Conservation (phyloP, 768 basidiomycete species). For the Leccinum boreale region DNA sequence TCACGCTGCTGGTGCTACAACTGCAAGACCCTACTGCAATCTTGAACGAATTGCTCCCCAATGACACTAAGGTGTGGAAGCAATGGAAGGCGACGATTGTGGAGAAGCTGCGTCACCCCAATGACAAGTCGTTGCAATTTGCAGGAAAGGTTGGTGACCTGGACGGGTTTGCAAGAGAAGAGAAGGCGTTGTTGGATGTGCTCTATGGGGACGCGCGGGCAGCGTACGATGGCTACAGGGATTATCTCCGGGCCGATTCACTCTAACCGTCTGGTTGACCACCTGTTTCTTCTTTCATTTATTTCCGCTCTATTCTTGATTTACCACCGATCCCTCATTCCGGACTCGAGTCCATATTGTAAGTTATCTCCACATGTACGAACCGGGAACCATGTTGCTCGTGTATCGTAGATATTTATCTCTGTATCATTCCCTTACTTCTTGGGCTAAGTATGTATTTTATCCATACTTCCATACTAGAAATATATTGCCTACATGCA, state of each 20-base stretch:
- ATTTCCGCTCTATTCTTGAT: background rate
- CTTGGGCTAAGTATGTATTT: background rate
- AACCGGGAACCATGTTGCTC: background rate
- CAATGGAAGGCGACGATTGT: constrained; percentile 15
- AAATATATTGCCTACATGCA: background rate
- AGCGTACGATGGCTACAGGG: constrained; percentile 14
- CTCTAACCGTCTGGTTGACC: background rate
- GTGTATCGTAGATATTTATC: background rate
- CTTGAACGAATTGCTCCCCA: constrained; percentile 16
- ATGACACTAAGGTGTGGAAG: constrained; percentile 21
- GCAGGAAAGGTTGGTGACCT: background rate
- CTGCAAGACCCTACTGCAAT: constrained; percentile 3
- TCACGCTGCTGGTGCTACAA: constrained; percentile 11
- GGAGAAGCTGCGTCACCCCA: background rate
- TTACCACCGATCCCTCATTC: no score
- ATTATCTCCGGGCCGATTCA: constrained; percentile 2
- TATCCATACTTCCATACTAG: background rate
- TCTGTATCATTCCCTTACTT: background rate
- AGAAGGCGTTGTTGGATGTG: constrained; percentile 4
- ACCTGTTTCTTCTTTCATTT: background rate
- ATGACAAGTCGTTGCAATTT: background rate
- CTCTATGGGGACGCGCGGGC: constrained; percentile 13
- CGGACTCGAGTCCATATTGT: no score
- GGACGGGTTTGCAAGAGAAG: constrained; percentile 8
- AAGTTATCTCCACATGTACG: background rate